These are phyloP conservation scores for Silene conica DNA, from an alignment of 148 eudicot species.

Conservation along the genomic window DNA sequence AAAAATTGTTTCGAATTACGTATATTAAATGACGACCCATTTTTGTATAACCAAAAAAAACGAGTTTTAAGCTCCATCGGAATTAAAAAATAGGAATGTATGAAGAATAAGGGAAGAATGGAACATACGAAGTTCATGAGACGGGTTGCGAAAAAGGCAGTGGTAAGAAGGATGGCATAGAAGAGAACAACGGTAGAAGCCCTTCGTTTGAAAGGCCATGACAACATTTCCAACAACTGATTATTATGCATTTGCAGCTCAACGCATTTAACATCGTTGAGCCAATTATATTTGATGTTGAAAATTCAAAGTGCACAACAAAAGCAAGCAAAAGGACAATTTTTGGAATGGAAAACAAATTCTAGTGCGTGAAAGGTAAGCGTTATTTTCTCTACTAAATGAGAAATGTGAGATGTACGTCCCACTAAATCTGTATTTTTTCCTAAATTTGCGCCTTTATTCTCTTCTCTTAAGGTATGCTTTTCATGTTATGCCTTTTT, in stretches of 20 bases:
- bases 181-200: constrained; percentile 31
- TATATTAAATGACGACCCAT: no score
- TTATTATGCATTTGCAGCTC: constrained; percentile 14
- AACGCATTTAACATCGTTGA: constrained; percentile 1
- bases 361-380: background rate
- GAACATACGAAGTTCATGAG: constrained; percentile 50
- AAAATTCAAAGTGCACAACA: background rate
- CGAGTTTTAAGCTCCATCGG: background rate
- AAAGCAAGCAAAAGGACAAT: background rate
- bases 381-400: constrained; percentile 11
- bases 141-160: constrained; percentile 34
- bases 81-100: background rate
- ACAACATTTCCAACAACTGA: constrained; percentile 19
- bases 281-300: background rate
- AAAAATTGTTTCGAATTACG: no score
- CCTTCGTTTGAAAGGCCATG: constrained; percentile 34
- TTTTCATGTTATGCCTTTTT: no score
- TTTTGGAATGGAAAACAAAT: constrained; percentile 2
- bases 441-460: background rate
- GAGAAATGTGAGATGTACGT: background rate
- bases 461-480: no score
- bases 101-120: background rate
- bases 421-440: background rate
- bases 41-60: no score
- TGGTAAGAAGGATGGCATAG: constrained; percentile 32